These are phyloP conservation scores for Phytophthora quininea DNA, from an alignment of 352 stramenopile genomes.

Conservation along the genomic window DNA sequence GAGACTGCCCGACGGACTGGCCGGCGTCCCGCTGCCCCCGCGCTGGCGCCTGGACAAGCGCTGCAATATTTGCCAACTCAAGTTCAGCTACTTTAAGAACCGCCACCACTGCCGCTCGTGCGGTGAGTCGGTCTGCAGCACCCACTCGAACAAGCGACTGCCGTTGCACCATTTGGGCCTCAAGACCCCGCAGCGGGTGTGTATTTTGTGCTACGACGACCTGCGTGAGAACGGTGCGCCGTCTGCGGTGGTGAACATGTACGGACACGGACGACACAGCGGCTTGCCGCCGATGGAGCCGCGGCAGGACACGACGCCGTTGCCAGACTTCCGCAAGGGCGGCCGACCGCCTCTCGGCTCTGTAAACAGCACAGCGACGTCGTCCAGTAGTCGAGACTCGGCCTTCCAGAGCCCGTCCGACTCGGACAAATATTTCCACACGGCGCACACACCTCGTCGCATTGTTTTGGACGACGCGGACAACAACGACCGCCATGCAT, in stretches of 20 bases:
- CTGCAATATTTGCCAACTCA: slow-evolving; percentile 85
- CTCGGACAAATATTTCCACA: slow-evolving; percentile 32
- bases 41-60: slow-evolving; percentile 76
- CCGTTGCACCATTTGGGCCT: slow-evolving; percentile 67
- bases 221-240: slow-evolving; percentile 74
- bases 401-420: slow-evolving; percentile 40
- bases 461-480: slow-evolving; percentile 18
- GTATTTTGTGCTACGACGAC: slow-evolving; percentile 83
- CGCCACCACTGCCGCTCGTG: slow-evolving; percentile 91
- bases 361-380: slow-evolving; percentile 43
- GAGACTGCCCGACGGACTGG: slow-evolving; percentile 36
- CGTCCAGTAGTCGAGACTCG: slow-evolving; percentile 33
- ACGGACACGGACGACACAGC: slow-evolving; percentile 37
- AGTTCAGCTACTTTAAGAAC: slow-evolving; percentile 88
- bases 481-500: slow-evolving; percentile 12
- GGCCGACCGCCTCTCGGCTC: slow-evolving; percentile 39
- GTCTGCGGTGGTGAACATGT: slow-evolving; percentile 83
- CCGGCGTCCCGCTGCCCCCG: slow-evolving; percentile 54
- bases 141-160: slow-evolving; percentile 75
- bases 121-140: slow-evolving; percentile 84
- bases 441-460: slow-evolving; percentile 18
- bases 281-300: slow-evolving; percentile 37
- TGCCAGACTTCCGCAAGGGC: slow-evolving; percentile 21
- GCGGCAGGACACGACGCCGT: slow-evolving; percentile 33
- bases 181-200: slow-evolving; percentile 71